Conservation (phyloP, 371 early-diverging fungal genomes). For the Mucor saturninus region DNA sequence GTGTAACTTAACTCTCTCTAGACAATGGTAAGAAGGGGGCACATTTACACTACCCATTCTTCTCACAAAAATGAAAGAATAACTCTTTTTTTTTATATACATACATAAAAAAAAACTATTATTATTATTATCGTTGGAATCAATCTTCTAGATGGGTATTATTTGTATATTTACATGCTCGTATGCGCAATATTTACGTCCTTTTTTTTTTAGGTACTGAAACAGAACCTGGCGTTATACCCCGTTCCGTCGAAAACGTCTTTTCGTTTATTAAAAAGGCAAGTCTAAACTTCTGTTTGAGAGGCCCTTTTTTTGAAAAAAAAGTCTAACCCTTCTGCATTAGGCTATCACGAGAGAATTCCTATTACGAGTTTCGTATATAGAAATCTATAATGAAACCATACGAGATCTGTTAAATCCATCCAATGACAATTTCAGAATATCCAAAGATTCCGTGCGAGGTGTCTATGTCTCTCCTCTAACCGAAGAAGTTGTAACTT, state of each 20-base stretch:
- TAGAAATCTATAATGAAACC: slow-evolving; percentile 97
- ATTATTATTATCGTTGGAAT: not conserved
- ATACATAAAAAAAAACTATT: no score
- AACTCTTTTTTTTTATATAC: no score
- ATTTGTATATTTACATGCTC: not conserved
- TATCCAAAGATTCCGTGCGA: slow-evolving; percentile 53
- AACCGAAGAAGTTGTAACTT: slow-evolving; percentile 89
- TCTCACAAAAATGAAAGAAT: no score
- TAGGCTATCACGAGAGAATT: slow-evolving; percentile 72
- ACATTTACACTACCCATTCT: no score
- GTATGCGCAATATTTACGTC: not conserved
- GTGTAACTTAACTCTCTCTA: not conserved
- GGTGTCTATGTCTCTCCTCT: slow-evolving; percentile 89
- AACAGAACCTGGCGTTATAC: slow-evolving; percentile 64
- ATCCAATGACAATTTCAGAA: slow-evolving; percentile 75
- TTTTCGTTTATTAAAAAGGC: slow-evolving; percentile 58
- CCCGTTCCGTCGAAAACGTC: slow-evolving; percentile 56
- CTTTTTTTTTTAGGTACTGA: slow-evolving; percentile 58
- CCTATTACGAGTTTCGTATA: slow-evolving; percentile 88
- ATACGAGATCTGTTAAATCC: slow-evolving; percentile 84
- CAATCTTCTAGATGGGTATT: slow-evolving; percentile 34
- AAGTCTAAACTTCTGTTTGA: slow-evolving; percentile 5
- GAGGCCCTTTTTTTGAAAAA: not conserved
- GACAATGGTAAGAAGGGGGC: slow-evolving; percentile 10
- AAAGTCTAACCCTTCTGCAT: no score